phyloP scores from a whole-genome alignment of 139 green algal genomes.

The Gonium pectorale region DNA sequence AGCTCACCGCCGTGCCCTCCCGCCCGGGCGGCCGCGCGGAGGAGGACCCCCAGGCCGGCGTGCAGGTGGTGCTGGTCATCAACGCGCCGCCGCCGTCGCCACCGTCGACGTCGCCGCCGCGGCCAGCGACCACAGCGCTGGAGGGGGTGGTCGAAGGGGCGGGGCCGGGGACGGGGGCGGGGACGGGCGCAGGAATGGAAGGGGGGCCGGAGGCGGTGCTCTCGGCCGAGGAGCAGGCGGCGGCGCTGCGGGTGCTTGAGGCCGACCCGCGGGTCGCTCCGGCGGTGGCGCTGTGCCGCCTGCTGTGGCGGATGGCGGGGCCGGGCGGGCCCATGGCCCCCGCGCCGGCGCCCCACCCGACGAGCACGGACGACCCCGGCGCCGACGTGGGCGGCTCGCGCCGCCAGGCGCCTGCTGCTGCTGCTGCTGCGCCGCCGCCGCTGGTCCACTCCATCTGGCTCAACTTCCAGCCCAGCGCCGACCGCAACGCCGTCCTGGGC shows the following conservation, averaged over 20 bases:
- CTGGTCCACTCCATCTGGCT: slow-evolving; percentile 81
- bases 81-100: slow-evolving; percentile 19
- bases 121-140: background rate
- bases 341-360: background rate
- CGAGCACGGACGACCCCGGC: background rate
- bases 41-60: slow-evolving; percentile 39
- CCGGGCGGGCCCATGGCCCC: background rate
- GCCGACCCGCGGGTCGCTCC: background rate
- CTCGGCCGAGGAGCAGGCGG: no score
- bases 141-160: background rate
- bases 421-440: background rate
- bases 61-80: slow-evolving; percentile 72
- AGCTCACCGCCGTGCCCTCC: slow-evolving; percentile 66
- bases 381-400: no score
- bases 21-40: slow-evolving; percentile 28
- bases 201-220: no score
- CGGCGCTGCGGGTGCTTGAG: no score
- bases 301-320: slow-evolving; percentile 18
- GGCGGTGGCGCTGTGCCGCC: slow-evolving; percentile 13
- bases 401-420: background rate
- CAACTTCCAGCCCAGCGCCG: slow-evolving; percentile 72
- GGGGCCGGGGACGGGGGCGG: background rate
- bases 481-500: slow-evolving; percentile 70
- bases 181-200: background rate
- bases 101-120: background rate